A percentile compares a stretch with the other conserved stretches of the same genome.
phyloP scores from a whole-genome alignment of 345 rosid genomes.

The Nephelium lappaceum region DNA sequence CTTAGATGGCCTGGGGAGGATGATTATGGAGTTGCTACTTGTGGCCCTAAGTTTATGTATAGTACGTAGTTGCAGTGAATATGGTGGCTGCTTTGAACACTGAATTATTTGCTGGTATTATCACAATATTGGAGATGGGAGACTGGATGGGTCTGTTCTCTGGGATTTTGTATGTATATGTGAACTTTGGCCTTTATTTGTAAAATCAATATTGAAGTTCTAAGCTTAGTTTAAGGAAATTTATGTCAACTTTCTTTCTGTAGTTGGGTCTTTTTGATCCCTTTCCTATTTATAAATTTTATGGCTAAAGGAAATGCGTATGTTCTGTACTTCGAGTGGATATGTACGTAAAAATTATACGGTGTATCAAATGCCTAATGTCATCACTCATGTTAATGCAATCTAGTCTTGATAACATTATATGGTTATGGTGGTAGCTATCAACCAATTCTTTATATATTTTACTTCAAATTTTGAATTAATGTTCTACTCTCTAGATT shows the following conservation, averaged over 20 bases:
- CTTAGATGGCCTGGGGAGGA: not conserved
- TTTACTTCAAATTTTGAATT: not conserved
- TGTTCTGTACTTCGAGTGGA: no score
- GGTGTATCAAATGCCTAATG: no score
- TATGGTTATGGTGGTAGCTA: no score
- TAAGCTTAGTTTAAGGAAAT: not conserved
- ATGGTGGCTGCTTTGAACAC: not conserved
- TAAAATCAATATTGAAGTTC: not conserved
- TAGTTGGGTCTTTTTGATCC: no score
- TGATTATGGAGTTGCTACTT: not conserved
- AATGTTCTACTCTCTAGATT: not conserved
- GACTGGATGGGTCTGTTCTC: not conserved
- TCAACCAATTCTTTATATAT: not conserved
- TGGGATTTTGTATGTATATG: not conserved
- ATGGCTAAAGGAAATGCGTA: no score
- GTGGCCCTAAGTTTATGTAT: not conserved
- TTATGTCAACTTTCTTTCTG: not conserved
- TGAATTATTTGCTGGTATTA: not conserved
- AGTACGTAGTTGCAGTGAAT: not conserved
- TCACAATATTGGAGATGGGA: not conserved
- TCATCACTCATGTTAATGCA: no score
- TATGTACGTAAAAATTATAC: no score
- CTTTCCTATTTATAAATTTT: no score
- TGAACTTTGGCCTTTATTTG: not conserved
- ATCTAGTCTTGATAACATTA: no score